These are phyloP conservation scores for Boletus rubroflammeus DNA, from an alignment of 768 basidiomycete species.

Conservation along the genomic window DNA sequence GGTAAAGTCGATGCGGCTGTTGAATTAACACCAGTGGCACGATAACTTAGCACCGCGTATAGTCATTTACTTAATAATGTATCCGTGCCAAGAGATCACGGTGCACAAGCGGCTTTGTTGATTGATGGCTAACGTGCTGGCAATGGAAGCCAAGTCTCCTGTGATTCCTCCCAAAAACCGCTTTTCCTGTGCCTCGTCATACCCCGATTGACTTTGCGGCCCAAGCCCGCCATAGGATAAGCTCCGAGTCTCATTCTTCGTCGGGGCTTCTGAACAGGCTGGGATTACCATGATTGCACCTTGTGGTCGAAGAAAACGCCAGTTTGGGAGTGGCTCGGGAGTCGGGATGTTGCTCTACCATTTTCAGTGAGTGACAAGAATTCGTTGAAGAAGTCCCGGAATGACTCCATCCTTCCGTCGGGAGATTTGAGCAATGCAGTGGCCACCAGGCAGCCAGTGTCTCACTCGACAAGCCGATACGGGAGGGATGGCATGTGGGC, in stretches of 20 bases:
- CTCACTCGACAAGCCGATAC: neutral
- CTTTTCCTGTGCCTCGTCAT: conserved; percentile 1
- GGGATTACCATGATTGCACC: neutral
- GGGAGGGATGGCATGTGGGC: conserved; percentile 3
- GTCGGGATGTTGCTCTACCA: neutral
- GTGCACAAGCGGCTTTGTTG: neutral
- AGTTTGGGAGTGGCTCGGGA: neutral
- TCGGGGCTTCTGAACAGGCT: neutral
- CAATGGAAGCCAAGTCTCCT: neutral
- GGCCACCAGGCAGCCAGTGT: neutral
- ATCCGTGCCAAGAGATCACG: conserved; percentile 3
- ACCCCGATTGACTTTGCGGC: neutral
- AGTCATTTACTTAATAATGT: neutral
- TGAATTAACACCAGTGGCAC: neutral
- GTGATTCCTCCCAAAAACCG: neutral
- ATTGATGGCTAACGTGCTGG: neutral
- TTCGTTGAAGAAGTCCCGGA: neutral
- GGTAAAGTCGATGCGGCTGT: neutral
- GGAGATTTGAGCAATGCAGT: neutral
- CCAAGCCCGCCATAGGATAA: neutral
- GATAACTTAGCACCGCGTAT: neutral
- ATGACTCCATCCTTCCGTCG: neutral
- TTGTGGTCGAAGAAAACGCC: neutral
- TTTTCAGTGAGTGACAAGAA: neutral
- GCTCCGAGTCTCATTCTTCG: neutral